Conservation (phyloP, 495 filamentous ascomycete species). For the Neurospora sp. region DNA sequence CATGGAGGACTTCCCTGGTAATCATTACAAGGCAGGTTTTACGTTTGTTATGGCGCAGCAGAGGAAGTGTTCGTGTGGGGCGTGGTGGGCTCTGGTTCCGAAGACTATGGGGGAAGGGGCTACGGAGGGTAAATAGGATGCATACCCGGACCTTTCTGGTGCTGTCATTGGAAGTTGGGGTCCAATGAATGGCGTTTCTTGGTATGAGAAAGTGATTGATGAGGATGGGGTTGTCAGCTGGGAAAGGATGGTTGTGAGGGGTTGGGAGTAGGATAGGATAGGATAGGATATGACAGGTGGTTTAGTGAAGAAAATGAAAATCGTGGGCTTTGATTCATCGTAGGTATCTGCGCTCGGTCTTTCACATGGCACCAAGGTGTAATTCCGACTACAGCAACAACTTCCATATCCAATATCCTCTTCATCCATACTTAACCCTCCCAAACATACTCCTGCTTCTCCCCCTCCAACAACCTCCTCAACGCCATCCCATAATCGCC, state of each 20-base stretch:
- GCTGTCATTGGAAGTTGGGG: not conserved
- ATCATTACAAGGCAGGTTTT: conserved; percentile 25
- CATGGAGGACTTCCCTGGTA: conserved; percentile 48
- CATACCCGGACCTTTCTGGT: not conserved
- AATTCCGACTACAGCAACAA: not conserved
- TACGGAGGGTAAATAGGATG: not conserved
- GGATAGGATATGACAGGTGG: not conserved
- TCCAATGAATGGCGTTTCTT: not conserved
- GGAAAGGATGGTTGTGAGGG: not conserved
- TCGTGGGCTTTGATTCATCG: not conserved
- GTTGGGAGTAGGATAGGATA: not conserved
- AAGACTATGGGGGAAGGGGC: not conserved
- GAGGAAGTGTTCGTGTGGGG: conserved; percentile 42
- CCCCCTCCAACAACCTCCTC: conserved; percentile 16
- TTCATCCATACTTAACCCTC: conserved; percentile 14
- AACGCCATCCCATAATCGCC: conserved; percentile 60
- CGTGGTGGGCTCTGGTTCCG: conserved; percentile 34
- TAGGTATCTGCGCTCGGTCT: not conserved
- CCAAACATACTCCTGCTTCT: conserved; percentile 34
- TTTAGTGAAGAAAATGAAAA: not conserved
- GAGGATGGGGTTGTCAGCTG: not conserved
- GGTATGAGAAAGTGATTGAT: not conserved
- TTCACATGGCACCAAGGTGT: not conserved
- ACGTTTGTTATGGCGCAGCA: conserved; percentile 45
- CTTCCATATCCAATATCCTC: not conserved